A percentile compares a stretch with the other conserved stretches of the same genome.
phyloP scores from a whole-genome alignment of 176 grass and related monocot genomes.

The Miscanthus lutarioriparius region DNA sequence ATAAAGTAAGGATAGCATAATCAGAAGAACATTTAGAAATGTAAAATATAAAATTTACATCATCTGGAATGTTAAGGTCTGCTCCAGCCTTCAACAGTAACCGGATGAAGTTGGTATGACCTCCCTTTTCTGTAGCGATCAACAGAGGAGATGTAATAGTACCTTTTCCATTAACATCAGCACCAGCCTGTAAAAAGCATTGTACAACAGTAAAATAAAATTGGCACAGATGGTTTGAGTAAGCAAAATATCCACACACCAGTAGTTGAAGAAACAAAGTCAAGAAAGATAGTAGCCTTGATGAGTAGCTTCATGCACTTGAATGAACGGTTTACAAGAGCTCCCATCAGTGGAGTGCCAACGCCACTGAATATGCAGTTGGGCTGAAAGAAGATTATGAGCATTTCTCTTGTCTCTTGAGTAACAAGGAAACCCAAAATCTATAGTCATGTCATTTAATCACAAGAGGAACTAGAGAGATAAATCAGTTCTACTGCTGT shows the following conservation, averaged over 20 bases:
- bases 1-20: not conserved
- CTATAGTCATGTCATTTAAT: too few relatives aligned
- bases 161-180: conserved; percentile 39
- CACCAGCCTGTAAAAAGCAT: conserved; percentile 37
- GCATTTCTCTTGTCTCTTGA: not conserved
- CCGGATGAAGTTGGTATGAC: conserved; percentile 34
- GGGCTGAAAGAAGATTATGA: conserved; percentile 35
- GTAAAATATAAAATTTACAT: conserved; percentile 16
- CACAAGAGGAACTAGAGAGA: not conserved
- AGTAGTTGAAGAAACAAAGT: not conserved
- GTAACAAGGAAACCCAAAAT: not conserved
- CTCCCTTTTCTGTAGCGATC: not conserved
- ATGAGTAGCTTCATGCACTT: conserved; percentile 50
- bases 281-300: conserved; percentile 29
- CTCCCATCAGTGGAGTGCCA: not conserved
- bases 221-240: not conserved
- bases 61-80: conserved; percentile 38
- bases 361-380: not conserved
- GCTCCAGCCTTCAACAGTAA: conserved; percentile 39
- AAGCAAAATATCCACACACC: not conserved
- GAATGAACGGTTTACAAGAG: conserved; percentile 14
- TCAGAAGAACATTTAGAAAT: not conserved
- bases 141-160: not conserved
- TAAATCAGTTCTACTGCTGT: not conserved
- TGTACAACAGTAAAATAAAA: not conserved